Conservation (phyloP, 2,329 filamentous ascomycete species). For the Penicillium sclerotiorum region DNA sequence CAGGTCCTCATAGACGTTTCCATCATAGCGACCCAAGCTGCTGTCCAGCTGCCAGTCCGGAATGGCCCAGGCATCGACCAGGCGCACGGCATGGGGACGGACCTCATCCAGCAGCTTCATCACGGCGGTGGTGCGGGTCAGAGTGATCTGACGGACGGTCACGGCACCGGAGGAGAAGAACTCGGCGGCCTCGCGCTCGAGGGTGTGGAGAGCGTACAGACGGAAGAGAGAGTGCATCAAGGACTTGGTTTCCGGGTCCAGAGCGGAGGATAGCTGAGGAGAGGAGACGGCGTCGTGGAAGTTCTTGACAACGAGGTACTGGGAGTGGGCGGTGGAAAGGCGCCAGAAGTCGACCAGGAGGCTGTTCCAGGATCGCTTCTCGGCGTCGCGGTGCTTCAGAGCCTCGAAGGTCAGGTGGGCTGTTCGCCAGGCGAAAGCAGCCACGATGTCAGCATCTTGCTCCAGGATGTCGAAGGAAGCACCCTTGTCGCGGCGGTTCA, state of each 20-base stretch:
- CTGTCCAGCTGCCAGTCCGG: slow-evolving; percentile 78
- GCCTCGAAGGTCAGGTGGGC: slow-evolving; percentile 76
- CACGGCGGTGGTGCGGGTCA: slow-evolving; percentile 67
- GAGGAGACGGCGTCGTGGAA: slow-evolving; percentile 71
- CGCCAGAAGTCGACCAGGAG: slow-evolving; percentile 78
- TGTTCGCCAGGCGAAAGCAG: slow-evolving; percentile 74
- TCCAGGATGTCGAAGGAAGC: slow-evolving; percentile 75
- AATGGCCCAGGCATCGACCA: slow-evolving; percentile 76
- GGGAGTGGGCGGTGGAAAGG: slow-evolving; percentile 72
- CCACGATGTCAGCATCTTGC: slow-evolving; percentile 69
- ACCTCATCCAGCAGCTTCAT: slow-evolving; percentile 72
- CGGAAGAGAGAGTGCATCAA: slow-evolving; percentile 69
- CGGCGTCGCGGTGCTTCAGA: slow-evolving; percentile 71
- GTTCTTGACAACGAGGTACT: slow-evolving; percentile 78
- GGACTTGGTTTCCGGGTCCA: slow-evolving; percentile 60
- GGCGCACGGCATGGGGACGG: slow-evolving; percentile 69
- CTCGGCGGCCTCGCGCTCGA: slow-evolving; percentile 70
- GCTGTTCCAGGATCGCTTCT: slow-evolving; percentile 77
- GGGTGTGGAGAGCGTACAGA: slow-evolving; percentile 65
- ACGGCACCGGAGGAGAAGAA: slow-evolving; percentile 72
- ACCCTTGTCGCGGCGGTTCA: slow-evolving; percentile 67
- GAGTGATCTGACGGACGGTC: slow-evolving; percentile 71
- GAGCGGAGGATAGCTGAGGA: slow-evolving; percentile 52
- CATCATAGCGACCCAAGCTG: slow-evolving; percentile 69
- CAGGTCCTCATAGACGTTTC: slow-evolving; percentile 77